phyloP scores from a whole-genome alignment of 768 basidiomycete genomes.

The Boletus pseudopeckii region DNA sequence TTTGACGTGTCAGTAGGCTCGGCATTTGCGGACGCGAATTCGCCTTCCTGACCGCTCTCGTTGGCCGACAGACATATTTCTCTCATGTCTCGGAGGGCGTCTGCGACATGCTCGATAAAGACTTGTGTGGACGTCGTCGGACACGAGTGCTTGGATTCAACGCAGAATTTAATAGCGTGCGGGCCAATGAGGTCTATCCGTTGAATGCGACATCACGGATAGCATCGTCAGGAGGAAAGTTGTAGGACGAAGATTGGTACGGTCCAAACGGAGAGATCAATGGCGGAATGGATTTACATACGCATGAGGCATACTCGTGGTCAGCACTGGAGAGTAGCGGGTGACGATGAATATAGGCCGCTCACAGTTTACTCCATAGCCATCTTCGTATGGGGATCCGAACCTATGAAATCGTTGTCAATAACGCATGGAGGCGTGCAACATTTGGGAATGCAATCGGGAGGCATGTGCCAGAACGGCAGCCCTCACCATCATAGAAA shows the following conservation, averaged over 20 bases:
- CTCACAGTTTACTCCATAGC: slow-evolving; percentile 91
- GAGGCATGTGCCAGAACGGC: not conserved
- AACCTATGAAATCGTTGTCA: slow-evolving; percentile 47
- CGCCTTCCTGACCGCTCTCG: slow-evolving; percentile 7
- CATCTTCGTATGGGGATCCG: slow-evolving; percentile 76
- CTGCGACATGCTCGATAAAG: slow-evolving; percentile 60
- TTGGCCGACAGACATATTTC: slow-evolving; percentile 38
- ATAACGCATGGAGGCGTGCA: not conserved
- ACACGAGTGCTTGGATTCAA: slow-evolving; percentile 83
- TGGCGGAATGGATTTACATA: not conserved
- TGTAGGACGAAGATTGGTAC: not conserved
- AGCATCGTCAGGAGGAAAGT: not conserved
- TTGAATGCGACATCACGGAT: not conserved
- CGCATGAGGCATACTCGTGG: not conserved
- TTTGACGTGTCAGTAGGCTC: not conserved
- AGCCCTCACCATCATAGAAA: not conserved
- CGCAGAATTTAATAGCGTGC: slow-evolving; percentile 82
- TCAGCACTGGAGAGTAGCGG: not conserved
- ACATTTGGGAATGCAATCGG: not conserved
- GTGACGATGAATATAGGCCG: slow-evolving; percentile 19
- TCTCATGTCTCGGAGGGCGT: slow-evolving; percentile 70
- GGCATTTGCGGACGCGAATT: not conserved
- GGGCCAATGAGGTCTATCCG: slow-evolving; percentile 74
- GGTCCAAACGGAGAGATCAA: not conserved
- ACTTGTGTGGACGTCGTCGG: slow-evolving; percentile 62